These are phyloP conservation scores for Ascochyta clinopodiicola DNA, from an alignment of 2,329 filamentous ascomycete species.

Conservation along the genomic window DNA sequence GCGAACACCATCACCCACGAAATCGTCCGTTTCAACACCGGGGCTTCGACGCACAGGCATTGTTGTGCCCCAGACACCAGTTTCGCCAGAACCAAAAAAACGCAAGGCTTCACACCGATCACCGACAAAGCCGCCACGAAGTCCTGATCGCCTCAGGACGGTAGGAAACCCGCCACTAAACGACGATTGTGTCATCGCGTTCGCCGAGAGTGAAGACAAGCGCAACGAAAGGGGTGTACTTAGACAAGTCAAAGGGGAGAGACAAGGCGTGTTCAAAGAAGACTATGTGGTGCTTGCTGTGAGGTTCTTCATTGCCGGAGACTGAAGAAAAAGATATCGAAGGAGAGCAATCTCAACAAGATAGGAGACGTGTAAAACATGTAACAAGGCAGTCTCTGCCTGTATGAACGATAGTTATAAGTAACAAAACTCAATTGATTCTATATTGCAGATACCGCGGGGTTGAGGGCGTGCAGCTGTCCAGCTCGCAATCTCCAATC, in stretches of 20 bases:
- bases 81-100: slow-evolving; percentile 16
- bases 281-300: slow-evolving; percentile 51
- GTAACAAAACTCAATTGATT: too few species aligned
- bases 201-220: slow-evolving; percentile 34
- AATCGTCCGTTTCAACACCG: not conserved
- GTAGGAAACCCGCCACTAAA: slow-evolving; percentile 40
- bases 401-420: not conserved
- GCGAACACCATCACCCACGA: not conserved
- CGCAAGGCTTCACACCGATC: slow-evolving; percentile 11
- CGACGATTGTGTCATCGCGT: slow-evolving; percentile 44
- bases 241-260: slow-evolving; percentile 49
- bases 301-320: slow-evolving; percentile 39
- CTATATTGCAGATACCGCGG: too few species aligned
- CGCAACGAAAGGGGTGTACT: slow-evolving; percentile 32
- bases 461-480: too few species aligned
- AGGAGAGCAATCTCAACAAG: not conserved
- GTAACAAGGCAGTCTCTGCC: not conserved
- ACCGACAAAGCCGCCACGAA: slow-evolving; percentile 8
- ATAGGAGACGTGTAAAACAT: not conserved
- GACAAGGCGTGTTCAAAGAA: slow-evolving; percentile 51
- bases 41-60: not conserved
- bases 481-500: too few species aligned
- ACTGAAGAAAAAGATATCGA: not conserved
- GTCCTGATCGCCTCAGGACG: slow-evolving; percentile 28
- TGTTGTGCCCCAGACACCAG: not conserved